Conservation (phyloP, 306 rosid genomes). For the Lotus japonicus region DNA sequence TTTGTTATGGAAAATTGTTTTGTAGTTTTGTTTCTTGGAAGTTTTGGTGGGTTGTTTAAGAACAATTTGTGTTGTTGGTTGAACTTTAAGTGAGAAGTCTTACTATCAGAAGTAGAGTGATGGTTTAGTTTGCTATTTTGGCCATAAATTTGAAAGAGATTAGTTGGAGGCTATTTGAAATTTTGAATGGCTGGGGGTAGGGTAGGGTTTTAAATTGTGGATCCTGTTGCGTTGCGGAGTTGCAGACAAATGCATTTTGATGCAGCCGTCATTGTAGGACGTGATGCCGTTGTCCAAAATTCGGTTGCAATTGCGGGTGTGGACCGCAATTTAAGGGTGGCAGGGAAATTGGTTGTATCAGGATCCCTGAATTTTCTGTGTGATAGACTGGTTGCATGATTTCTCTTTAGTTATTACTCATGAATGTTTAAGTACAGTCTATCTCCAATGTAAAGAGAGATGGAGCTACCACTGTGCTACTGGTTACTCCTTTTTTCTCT, state of each 20-base stretch:
- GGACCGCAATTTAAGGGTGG: no score
- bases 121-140: neutral
- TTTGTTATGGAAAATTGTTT: neutral
- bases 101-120: neutral
- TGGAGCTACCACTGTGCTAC: neutral
- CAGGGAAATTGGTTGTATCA: neutral
- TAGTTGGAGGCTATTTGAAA: neutral
- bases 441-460: neutral
- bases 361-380: neutral
- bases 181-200: neutral
- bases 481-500: neutral
- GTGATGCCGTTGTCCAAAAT: no score
- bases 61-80: neutral
- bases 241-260: no score
- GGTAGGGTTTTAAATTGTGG: neutral
- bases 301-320: no score
- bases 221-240: no score
- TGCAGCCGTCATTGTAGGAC: no score
- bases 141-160: neutral
- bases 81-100: neutral
- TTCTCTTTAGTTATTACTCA: neutral
- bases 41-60: slow-evolving; percentile 10
- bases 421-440: no score
- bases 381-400: neutral
- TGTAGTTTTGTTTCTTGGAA: neutral